Evolutionary conservation across 495 filamentous ascomycete genomes (phyloP).

Genomic region (Aspergillus steynii): DNA sequence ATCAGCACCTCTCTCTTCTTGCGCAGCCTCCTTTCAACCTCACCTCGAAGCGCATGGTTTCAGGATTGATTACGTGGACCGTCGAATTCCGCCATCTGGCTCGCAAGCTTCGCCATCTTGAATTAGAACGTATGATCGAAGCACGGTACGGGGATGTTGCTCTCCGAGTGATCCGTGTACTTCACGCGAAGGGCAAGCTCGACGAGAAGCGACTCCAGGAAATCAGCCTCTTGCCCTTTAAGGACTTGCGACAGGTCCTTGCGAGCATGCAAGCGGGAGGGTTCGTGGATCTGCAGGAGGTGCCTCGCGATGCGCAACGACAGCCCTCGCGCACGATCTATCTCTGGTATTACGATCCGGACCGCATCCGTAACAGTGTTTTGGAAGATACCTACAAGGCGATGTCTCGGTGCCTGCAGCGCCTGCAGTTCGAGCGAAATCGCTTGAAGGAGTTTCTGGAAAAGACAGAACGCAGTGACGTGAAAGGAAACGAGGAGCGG

Average conservation of each 20-base stretch:
- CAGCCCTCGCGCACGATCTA: constrained; percentile 78
- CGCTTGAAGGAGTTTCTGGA: constrained; percentile 67
- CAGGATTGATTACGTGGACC: constrained; percentile 70
- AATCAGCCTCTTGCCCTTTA: constrained; percentile 72
- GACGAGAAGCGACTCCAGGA: constrained; percentile 83
- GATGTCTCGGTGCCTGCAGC: constrained; percentile 83
- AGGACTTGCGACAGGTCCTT: constrained; percentile 78
- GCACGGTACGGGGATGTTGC: constrained; percentile 74
- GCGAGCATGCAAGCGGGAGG: constrained; percentile 78
- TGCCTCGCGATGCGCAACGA: constrained; percentile 79
- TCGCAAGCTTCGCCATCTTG: constrained; percentile 63
- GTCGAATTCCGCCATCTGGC: constrained; percentile 73
- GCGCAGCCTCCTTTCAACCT: constrained; percentile 70
- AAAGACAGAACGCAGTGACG: constrained; percentile 78
- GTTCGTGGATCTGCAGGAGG: constrained; percentile 86
- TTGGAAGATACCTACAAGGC: constrained; percentile 80
- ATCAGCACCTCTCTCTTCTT: constrained; percentile 76
- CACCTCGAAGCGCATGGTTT: constrained; percentile 41
- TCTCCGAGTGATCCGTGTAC: constrained; percentile 74
- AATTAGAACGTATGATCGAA: constrained; percentile 76
- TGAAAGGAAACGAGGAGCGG: constrained; percentile 76
- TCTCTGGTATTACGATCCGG: constrained; percentile 84
- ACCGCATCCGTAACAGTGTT: constrained; percentile 62
- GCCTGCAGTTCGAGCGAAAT: constrained; percentile 67
- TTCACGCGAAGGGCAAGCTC: constrained; percentile 82